Evolutionary conservation across 2,329 filamentous ascomycete genomes (phyloP).

Genomic region (Aspergillus brunneoviolaceus): DNA sequence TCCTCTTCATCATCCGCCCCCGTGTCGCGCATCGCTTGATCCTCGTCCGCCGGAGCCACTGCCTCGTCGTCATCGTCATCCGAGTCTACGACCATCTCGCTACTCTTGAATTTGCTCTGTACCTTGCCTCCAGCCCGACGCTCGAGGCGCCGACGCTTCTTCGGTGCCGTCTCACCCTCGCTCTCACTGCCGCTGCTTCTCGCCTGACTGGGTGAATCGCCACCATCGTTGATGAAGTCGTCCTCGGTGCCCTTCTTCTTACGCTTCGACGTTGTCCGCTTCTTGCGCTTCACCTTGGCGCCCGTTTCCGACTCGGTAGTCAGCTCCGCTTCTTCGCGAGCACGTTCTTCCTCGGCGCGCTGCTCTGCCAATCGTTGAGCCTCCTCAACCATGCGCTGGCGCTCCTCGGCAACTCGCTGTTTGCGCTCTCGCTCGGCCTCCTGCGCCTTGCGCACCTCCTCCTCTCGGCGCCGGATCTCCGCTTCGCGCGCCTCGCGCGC

Average conservation of each 20-base stretch:
- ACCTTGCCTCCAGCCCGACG: slow-evolving; percentile 47
- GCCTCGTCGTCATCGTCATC: slow-evolving; percentile 54
- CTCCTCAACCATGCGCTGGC: slow-evolving; percentile 73
- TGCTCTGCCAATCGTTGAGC: slow-evolving; percentile 71
- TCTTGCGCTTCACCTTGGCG: slow-evolving; percentile 77
- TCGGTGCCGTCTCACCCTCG: slow-evolving; percentile 42
- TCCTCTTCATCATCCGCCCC: slow-evolving; percentile 29
- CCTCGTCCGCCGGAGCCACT: slow-evolving; percentile 31
- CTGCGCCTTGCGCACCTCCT: slow-evolving; percentile 66
- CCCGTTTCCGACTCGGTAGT: slow-evolving; percentile 81
- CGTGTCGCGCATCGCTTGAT: slow-evolving; percentile 30
- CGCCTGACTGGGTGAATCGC: slow-evolving; percentile 27
- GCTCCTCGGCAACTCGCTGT: slow-evolving; percentile 81
- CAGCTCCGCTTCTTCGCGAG: slow-evolving; percentile 71
- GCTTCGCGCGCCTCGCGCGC: slow-evolving; percentile 78
- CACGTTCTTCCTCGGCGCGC: slow-evolving; percentile 68
- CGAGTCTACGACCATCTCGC: slow-evolving; percentile 77
- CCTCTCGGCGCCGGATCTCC: slow-evolving; percentile 75
- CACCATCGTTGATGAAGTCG: slow-evolving; percentile 31
- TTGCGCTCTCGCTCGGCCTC: slow-evolving; percentile 72
- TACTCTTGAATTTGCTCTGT: slow-evolving; percentile 75
- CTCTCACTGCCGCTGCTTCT: slow-evolving; percentile 35
- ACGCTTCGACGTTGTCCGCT: slow-evolving; percentile 50
- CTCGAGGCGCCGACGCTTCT: slow-evolving; percentile 62
- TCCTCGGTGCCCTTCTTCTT: slow-evolving; percentile 60